Evolutionary conservation across 2,329 filamentous ascomycete genomes (phyloP).

Genomic region (Exophiala oligosperma): DNA sequence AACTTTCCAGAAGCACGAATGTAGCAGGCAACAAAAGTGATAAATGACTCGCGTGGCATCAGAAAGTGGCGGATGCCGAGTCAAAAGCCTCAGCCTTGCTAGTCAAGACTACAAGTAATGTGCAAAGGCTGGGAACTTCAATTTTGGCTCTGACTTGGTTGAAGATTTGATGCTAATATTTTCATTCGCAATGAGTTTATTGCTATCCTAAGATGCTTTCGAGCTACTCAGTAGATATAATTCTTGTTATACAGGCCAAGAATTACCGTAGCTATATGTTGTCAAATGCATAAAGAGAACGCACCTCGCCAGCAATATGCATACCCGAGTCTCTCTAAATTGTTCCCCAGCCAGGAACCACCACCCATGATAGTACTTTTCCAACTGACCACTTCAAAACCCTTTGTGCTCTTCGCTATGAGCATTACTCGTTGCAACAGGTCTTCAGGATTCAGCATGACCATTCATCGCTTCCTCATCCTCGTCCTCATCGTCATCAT

Average conservation of each 20-base stretch:
- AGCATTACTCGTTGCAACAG: constrained; percentile 14
- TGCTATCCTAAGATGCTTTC: too few species aligned
- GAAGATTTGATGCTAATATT: too few species aligned
- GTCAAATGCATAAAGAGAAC: too few species aligned
- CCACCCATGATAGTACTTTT: not conserved
- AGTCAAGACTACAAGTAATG: not conserved
- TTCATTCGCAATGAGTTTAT: too few species aligned
- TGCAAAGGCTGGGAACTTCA: not conserved
- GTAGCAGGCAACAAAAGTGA: not conserved
- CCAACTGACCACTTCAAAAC: not conserved
- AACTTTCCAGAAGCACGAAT: not conserved
- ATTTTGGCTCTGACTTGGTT: not conserved
- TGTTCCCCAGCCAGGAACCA: too few species aligned
- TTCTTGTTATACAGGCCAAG: too few species aligned
- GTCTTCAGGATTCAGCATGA: not conserved
- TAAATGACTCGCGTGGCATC: not conserved
- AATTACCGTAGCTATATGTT: too few species aligned
- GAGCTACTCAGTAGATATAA: too few species aligned
- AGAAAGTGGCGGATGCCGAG: constrained; percentile 9
- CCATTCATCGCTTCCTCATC: constrained; percentile 23
- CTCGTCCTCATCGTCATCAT: constrained; percentile 31
- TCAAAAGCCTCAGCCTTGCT: constrained; percentile 1
- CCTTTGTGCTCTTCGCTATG: constrained; percentile 33
- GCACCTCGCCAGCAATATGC: too few species aligned
- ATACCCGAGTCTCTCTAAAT: too few species aligned